Conservation (phyloP, 2,329 filamentous ascomycete genomes). For the Scytalidium lignicola region DNA sequence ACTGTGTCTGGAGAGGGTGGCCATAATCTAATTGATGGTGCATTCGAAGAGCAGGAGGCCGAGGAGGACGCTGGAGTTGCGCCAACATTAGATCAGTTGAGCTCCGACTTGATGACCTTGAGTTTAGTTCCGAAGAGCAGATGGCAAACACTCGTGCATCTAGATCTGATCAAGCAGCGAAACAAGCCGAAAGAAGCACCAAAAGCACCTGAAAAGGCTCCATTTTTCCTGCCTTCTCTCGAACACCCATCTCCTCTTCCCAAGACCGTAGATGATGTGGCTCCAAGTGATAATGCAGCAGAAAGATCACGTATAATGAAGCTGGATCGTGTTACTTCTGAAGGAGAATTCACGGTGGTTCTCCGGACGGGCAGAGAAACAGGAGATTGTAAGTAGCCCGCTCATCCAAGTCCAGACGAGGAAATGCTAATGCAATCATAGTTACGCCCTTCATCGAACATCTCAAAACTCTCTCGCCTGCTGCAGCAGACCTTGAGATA, state of each 20-base stretch:
- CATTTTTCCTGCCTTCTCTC: slow-evolving; percentile 83
- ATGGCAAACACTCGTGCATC: slow-evolving; percentile 91
- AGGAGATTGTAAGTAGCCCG: slow-evolving; percentile 52
- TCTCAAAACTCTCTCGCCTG: slow-evolving; percentile 75
- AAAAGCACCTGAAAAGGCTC: slow-evolving; percentile 88
- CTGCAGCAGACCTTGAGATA: slow-evolving; percentile 84
- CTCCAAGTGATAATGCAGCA: slow-evolving; percentile 31
- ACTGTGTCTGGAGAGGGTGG: slow-evolving; percentile 81
- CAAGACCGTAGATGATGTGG: slow-evolving; percentile 21
- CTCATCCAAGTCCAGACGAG: slow-evolving; percentile 5
- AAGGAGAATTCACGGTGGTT: slow-evolving; percentile 54
- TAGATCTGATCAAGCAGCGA: slow-evolving; percentile 83
- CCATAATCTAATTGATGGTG: slow-evolving; percentile 68
- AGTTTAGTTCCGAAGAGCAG: slow-evolving; percentile 83
- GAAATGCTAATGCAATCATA: slow-evolving; percentile 27
- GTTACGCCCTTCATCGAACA: slow-evolving; percentile 68
- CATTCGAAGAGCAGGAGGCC: slow-evolving; percentile 52
- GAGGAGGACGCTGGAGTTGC: slow-evolving; percentile 51
- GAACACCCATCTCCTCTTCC: slow-evolving; percentile 27
- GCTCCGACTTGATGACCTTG: slow-evolving; percentile 76
- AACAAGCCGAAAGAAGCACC: slow-evolving; percentile 93
- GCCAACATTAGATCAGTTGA: slow-evolving; percentile 69
- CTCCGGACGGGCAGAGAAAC: slow-evolving; percentile 48
- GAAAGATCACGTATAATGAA: slow-evolving; percentile 65
- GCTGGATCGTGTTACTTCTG: slow-evolving; percentile 52